Base-by-base conservation (phyloP, 1,284 basidiomycete genomes). In the Puccinia novopanici region DNA sequence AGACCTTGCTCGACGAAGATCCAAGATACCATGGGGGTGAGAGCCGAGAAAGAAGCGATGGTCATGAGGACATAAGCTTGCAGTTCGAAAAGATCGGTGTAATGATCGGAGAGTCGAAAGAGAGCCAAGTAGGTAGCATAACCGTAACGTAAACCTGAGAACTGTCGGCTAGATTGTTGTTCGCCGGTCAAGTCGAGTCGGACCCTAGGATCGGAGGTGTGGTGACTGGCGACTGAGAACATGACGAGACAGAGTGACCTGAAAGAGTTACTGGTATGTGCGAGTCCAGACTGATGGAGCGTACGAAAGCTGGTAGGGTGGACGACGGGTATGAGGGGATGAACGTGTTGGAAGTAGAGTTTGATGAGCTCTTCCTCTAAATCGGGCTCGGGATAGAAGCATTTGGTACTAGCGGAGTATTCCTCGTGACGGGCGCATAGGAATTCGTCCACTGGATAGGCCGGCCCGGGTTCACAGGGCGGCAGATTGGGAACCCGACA, bases 221-320 rank as follows among this genome's bases (percentile, higher is more conserved):
- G 91, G 40, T 91, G 89, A 0, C 92, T 87, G 0, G 90, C 93
- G 77, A 90, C 87, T 0, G 93, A 92, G 84, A 92, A 93, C 0
- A 94, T 89, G 63, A 93, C 87, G 48, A 94, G 86, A 65, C 92
- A 88, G 5, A 91, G 89, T n/a, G 89, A 89, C 19, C 89, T 91
- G 84, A 94, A 93, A 19, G 89, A 87, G 9, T 87, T 79, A 84
- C 92, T 90, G 13, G 85, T 87, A 19, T 87, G 85, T 84, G 93
- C 90, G 24, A 91, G 84, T 3, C 89, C 88, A 9, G 89, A 88
- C n/a, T 85, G 85, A 63, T 92, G 86, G 61, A 88, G 87, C n/a
- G 87, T 86, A 81, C 92, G 89, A 83, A 95, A 93, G 40, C 90
- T 90, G 2, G 90, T 90, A 0, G 90, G 89, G 84, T 95, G 93